These are phyloP conservation scores for Lactarius evosmus DNA, from an alignment of 768 basidiomycete species.

Conservation along the genomic window DNA sequence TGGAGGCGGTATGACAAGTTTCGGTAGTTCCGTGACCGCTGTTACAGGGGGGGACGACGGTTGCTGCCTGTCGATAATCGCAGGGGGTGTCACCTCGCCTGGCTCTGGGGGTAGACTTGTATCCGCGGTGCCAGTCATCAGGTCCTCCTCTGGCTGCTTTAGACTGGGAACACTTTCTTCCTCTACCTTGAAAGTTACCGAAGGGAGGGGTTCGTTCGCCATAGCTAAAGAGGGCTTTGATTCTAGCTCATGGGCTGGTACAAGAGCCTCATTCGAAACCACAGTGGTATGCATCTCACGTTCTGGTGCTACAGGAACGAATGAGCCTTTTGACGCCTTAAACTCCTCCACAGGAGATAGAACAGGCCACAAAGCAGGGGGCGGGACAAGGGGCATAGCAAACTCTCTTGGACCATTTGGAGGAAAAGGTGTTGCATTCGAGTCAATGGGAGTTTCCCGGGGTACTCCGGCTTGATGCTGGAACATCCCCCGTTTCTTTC, in stretches of 20 bases:
- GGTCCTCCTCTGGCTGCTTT: not conserved
- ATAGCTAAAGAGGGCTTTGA: not conserved
- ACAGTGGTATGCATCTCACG: not conserved
- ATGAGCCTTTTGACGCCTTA: not conserved
- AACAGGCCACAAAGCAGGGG: not conserved
- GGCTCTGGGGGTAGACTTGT: not conserved
- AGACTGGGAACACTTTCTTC: constrained; percentile 1
- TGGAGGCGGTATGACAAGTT: constrained; percentile 6
- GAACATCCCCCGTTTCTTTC: constrained; percentile 20
- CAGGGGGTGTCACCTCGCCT: not conserved
- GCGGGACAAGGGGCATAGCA: not conserved
- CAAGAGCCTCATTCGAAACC: not conserved
- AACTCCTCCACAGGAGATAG: constrained; percentile 5
- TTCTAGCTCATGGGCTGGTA: not conserved
- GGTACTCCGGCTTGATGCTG: not conserved
- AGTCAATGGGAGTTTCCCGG: not conserved
- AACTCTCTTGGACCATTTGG: constrained; percentile 1
- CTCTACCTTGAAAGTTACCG: not conserved
- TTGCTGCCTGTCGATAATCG: not conserved
- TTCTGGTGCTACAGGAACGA: not conserved
- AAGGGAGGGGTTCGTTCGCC: not conserved
- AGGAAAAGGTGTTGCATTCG: constrained; percentile 5
- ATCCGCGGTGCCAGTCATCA: not conserved
- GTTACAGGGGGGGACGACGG: not conserved
- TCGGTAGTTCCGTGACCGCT: constrained; percentile 2